Evolutionary conservation across 106 monocot species (phyloP), one percentile per base, ranked within the genome.

Genomic region (Dendrobium huoshanense): DNA sequence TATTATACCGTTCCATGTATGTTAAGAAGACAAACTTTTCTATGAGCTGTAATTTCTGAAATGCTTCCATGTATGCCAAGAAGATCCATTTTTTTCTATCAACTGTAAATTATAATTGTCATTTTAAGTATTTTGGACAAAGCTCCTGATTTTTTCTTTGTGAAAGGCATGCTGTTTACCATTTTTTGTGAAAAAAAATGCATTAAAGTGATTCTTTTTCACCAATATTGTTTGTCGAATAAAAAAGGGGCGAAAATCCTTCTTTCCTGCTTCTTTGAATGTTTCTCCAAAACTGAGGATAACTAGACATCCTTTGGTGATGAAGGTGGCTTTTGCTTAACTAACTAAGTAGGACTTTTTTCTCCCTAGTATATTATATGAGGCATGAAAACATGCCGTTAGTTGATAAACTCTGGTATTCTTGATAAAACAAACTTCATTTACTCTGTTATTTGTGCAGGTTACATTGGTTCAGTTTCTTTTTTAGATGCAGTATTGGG

Each of bases 401-500:
- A 70, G 1, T 70, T 70, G 37, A 70, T 13, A 37, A 33, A 70
- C 37, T 70, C 9, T 33, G 5, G 13, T 33, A 37, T 33, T 70
- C 37, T 31, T 33, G 70, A 70, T 70, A 44, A 74, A 11, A 73
- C 31, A 2, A 42, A 41, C 41, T 41, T 73, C 43, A 18, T 74
- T 20, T 74, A 44, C 42, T 76, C n/a, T 56, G 8, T 85, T 72
- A 5, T 72, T 73, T 19, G 37, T 95, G 77, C 91, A 99, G 99
- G 99, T 75, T 99, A 95, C 84, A 99, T 99, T 88, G 99, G 99
- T 55, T 99, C 99, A 20, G 88, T 90, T 79, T 95, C 99, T 64
- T 95, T 99, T 85, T 82, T 99, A 74, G 77, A 88, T 55, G 87
- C 83, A n/a, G 80, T 99, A 72, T 78, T 99, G 80, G 82, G 91